A percentile compares a stretch with the other conserved stretches of the same genome.
Evolutionary conservation across 257 asterid genomes (phyloP).

Genomic region (Jaltomata sinuosa): DNA sequence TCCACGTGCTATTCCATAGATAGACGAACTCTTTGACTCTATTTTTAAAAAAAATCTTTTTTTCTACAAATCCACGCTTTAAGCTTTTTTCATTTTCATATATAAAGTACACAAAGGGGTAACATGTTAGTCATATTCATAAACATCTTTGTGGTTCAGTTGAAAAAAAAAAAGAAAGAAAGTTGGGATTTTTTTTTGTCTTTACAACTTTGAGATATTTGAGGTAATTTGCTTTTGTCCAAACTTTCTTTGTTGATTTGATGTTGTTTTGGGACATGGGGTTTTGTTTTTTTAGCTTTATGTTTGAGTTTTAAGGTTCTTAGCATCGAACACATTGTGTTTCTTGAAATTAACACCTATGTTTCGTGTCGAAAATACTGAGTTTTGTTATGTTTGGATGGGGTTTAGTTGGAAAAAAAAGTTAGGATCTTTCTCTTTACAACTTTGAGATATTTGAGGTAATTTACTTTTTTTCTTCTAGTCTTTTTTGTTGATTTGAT

Average conservation of each 20-base stretch:
- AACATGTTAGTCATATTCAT: not conserved
- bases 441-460: not conserved
- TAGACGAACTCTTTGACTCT: conserved; percentile 21
- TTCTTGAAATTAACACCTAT: not conserved
- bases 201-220: not conserved
- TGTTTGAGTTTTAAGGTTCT: not conserved
- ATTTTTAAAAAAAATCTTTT: not conserved
- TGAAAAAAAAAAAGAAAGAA: not conserved
- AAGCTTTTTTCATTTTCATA: not conserved
- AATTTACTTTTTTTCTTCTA: not conserved
- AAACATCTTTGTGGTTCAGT: not conserved
- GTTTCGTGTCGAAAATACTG: not conserved
- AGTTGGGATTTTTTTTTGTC: not conserved
- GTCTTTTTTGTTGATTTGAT: not conserved
- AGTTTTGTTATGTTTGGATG: no score
- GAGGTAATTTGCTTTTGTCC: not conserved
- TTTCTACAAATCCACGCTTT: conserved; percentile 1
- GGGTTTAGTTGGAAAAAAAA: not conserved
- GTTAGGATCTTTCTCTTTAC: not conserved
- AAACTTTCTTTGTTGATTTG: not conserved
- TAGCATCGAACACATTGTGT: not conserved
- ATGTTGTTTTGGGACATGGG: not conserved
- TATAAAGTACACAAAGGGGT: not conserved
- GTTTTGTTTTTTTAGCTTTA: not conserved
- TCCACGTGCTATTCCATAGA: conserved; percentile 28